A percentile compares a stretch with the other conserved stretches of the same genome.
Evolutionary conservation across 805 yeast species (phyloP).

Genomic region (Yamadazyma phyllophila): DNA sequence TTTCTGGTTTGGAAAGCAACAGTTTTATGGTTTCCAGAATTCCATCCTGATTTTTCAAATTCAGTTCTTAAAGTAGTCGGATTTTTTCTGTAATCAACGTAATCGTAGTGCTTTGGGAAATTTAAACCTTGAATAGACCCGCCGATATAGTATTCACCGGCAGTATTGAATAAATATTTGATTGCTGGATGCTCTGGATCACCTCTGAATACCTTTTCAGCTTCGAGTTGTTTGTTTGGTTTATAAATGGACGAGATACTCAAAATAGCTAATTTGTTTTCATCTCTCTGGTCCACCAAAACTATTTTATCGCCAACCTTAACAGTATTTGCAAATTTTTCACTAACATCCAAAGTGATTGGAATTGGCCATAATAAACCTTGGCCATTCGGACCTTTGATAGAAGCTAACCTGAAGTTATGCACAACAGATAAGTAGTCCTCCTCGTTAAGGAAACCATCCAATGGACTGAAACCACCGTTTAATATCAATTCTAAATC

Average conservation of each 20-base stretch:
- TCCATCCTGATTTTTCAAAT: conserved; percentile 80
- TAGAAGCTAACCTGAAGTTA: conserved; percentile 63
- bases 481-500: conserved; percentile 87
- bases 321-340: conserved; percentile 41
- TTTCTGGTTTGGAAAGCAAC: conserved; percentile 98
- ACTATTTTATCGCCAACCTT: conserved; percentile 61
- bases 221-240: conserved; percentile 80
- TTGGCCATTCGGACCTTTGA: conserved; percentile 29
- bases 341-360: conserved; percentile 77
- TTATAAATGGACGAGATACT: conserved; percentile 75
- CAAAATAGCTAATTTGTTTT: conserved; percentile 73
- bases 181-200: conserved; percentile 97
- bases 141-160: conserved; percentile 85
- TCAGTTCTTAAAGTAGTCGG: conserved; percentile 89
- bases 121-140: conserved; percentile 82
- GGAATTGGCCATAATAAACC: conserved; percentile 93
- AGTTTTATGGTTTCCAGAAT: conserved; percentile 57
- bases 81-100: conserved; percentile 80
- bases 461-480: conserved; percentile 90
- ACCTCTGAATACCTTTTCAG: conserved; percentile 86
- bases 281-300: conserved; percentile 79
- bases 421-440: conserved; percentile 70
- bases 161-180: conserved; percentile 64
- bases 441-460: conserved; percentile 62
- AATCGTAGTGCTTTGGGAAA: conserved; percentile 87